Conservation (phyloP, 805 yeast genomes). For the Metschnikowia picachoensis region DNA sequence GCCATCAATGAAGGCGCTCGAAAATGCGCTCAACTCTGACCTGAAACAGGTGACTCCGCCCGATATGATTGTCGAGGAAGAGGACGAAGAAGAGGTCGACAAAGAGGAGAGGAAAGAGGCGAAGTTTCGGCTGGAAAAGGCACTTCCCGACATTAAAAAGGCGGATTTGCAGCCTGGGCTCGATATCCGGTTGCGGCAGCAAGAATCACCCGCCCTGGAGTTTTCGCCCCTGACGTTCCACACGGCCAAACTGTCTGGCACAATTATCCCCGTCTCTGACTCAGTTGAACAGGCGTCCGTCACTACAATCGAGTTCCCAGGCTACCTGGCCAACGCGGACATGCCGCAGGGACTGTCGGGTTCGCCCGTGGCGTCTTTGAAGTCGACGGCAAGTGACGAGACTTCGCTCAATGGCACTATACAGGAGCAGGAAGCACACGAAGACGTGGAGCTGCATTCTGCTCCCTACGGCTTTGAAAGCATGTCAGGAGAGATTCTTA, state of each 20-base stretch:
- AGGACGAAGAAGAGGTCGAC: slow-evolving; percentile 10
- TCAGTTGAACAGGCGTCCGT: neutral
- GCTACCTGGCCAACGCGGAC: neutral
- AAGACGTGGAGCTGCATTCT: too few species aligned
- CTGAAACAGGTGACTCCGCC: slow-evolving; percentile 6
- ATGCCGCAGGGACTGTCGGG: slow-evolving; percentile 13
- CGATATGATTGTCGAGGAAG: slow-evolving; percentile 14
- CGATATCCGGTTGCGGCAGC: slow-evolving; percentile 1
- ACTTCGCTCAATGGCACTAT: too few species aligned
- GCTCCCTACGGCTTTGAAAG: too few species aligned
- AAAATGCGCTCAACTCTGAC: slow-evolving; percentile 25
- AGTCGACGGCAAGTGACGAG: neutral
- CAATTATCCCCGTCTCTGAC: slow-evolving; percentile 8
- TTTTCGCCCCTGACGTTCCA: slow-evolving; percentile 26
- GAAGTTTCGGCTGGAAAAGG: neutral
- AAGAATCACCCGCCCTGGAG: slow-evolving; percentile 8
- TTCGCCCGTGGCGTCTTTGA: slow-evolving; percentile 2
- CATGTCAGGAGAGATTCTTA: too few species aligned
- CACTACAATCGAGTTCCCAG: slow-evolving; percentile 1
- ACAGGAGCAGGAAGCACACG: too few species aligned
- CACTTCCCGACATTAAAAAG: too few species aligned
- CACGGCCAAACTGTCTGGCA: slow-evolving; percentile 23
- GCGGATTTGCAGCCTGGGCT: too few species aligned
- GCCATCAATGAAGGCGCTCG: slow-evolving; percentile 42
- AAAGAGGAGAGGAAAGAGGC: neutral